phyloP scores from a whole-genome alignment of 2,329 filamentous ascomycete genomes.

The Cytospora schulzeri region DNA sequence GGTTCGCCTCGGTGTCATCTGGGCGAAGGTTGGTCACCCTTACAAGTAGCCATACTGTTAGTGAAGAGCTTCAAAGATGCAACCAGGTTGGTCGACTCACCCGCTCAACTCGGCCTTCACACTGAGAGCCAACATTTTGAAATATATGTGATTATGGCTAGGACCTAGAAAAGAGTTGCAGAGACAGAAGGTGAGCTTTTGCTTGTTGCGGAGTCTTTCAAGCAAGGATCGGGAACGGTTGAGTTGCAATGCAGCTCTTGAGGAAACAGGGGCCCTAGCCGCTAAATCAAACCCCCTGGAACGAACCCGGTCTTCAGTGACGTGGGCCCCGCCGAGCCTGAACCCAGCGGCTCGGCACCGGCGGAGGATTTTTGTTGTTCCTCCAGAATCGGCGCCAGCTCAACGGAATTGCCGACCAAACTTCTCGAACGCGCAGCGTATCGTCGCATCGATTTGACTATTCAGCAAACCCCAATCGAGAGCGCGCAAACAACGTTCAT shows the following conservation, averaged over 20 bases:
- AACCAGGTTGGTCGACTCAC: constrained; percentile 47
- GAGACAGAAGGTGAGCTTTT: neutral
- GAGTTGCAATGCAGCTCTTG: neutral
- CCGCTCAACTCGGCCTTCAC: constrained; percentile 71
- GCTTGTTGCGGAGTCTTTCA: neutral
- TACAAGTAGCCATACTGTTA: neutral
- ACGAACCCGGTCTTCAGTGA: neutral
- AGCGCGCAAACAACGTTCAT: neutral
- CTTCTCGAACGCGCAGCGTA: neutral
- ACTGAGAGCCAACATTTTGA: constrained; percentile 64
- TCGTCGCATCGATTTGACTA: neutral
- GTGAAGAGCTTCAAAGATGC: neutral
- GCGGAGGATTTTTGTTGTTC: constrained; percentile 1
- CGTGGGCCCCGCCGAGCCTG: neutral
- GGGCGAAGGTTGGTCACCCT: constrained; percentile 92
- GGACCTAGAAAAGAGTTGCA: neutral
- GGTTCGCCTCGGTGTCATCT: constrained; percentile 74
- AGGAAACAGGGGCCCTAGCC: neutral
- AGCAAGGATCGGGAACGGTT: neutral
- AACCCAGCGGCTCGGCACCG: neutral
- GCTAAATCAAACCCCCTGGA: neutral
- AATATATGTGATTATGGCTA: neutral
- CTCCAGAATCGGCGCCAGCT: neutral
- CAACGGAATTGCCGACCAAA: neutral
- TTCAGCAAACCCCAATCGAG: no score